phyloP scores from a whole-genome alignment of 1,284 basidiomycete species.

The Takashimella koratensis region DNA sequence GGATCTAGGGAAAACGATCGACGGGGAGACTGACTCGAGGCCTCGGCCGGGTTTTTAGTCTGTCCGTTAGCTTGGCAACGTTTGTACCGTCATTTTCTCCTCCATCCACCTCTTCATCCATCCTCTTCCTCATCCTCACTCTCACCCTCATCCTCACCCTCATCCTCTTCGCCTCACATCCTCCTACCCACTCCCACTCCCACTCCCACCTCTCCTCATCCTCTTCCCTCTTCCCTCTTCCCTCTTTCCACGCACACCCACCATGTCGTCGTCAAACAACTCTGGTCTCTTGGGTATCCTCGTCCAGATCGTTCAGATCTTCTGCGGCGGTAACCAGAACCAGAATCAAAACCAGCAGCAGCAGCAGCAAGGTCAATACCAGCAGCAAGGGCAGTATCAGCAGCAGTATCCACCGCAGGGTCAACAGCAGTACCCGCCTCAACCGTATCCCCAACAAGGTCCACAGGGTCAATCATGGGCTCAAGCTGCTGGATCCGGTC shows the following conservation, averaged over 20 bases:
- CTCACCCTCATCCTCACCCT: too few species aligned
- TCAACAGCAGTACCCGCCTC: constrained; percentile 14
- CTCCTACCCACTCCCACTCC: too few species aligned
- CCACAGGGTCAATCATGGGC: constrained; percentile 21
- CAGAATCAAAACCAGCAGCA: constrained; percentile 16
- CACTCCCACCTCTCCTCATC: not conserved
- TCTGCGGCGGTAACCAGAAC: constrained; percentile 20
- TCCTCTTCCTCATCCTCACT: too few species aligned
- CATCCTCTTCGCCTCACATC: too few species aligned
- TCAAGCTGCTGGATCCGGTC: constrained; percentile 15
- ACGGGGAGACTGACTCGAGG: too few species aligned
- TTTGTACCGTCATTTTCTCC: too few species aligned
- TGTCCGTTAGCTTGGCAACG: too few species aligned
- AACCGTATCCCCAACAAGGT: constrained; percentile 19
- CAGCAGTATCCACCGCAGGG: constrained; percentile 10
- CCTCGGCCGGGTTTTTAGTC: too few species aligned
- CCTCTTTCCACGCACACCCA: not conserved
- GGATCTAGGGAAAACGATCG: too few species aligned
- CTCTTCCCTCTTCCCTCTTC: not conserved
- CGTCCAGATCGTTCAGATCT: constrained; percentile 23
- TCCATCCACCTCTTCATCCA: too few species aligned
- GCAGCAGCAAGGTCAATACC: constrained; percentile 11
- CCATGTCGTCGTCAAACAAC: constrained; percentile 4
- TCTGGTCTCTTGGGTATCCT: constrained; percentile 5
- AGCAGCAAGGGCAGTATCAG: constrained; percentile 14